Conservation (phyloP, 306 rosid species). For the Senna tora region DNA sequence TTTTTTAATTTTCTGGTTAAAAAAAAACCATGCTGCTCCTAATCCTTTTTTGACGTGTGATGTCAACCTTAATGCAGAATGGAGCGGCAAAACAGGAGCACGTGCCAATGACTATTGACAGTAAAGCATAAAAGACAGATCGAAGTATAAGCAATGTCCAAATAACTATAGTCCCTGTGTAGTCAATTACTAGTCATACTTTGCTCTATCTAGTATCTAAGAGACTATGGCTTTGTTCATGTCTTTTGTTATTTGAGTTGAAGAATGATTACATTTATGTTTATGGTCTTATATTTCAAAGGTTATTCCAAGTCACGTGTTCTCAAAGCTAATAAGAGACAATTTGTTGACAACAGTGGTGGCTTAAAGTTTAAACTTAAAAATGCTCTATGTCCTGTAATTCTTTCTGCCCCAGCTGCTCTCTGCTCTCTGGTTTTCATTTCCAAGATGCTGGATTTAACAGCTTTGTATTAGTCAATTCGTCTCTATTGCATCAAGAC, state of each 20-base stretch:
- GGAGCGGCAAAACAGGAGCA: conserved; percentile 50
- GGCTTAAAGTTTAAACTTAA: no score
- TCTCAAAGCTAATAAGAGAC: neutral
- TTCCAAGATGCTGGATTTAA: no score
- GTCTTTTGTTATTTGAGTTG: conserved; percentile 3
- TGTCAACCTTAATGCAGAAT: conserved; percentile 33
- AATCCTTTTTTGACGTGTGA: neutral
- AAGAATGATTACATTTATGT: neutral
- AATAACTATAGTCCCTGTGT: neutral
- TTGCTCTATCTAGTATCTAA: neutral
- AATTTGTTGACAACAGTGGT: neutral
- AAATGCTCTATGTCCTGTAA: neutral
- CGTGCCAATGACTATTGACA: conserved; percentile 60
- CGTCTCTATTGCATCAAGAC: no score
- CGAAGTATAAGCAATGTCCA: neutral
- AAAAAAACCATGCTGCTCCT: neutral
- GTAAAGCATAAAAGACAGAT: conserved; percentile 48
- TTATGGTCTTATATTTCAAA: neutral
- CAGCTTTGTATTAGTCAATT: no score
- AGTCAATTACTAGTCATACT: neutral
- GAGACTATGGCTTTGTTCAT: conserved; percentile 8
- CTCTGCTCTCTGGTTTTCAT: no score
- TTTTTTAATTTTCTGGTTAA: no score
- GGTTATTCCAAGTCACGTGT: neutral
- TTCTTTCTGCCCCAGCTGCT: neutral